Evolutionary conservation across 306 rosid genomes (phyloP), one percentile per base, ranked within the genome.

Genomic region (Trifolium dubium): DNA sequence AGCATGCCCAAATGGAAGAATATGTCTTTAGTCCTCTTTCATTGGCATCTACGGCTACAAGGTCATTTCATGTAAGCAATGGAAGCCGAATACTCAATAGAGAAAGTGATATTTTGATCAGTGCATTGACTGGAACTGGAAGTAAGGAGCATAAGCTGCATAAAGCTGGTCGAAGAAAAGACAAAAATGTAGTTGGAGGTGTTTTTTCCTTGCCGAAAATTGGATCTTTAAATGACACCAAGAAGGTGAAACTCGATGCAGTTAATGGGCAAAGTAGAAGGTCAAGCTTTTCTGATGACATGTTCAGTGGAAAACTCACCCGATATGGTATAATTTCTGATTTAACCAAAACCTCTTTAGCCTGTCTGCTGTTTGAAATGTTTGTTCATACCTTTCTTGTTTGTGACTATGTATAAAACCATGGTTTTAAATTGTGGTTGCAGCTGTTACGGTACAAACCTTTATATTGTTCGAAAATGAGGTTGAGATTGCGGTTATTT

Each of bases 11-110:
- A 77, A 76, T 83, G 75, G 86, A 86, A 75, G 88, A 89, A 64
- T 80, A 72, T 66, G 81, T 78, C 69, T 81, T 86, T 67, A 77
- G 81, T 60, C 79, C 87, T 67, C 76, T 41, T 81, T 83, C 88
- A 63, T 81, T 84, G 2, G 77, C 75, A 12, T 69, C 87, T 30
- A 35, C 29, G 53, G 30, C 88, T 43, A 53, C 86, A 58, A 88
- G 92, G 82, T 64, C 83, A 19, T 78, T 90, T 58, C 46, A 80
- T 56, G 92, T 90, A 64, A 85, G 88, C 28, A 92, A 86, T 78
- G 96, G 97, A 56, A 85, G 80, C 85, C 87, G 49, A 50, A 82
- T 85, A 64, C 78, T 89, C 79, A 83, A 83, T 87, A 69, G 81
- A 80, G 66, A 31, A 71, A 63, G 39, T 71, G 75, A 51, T 44